Base-by-base conservation (phyloP, 495 filamentous ascomycete genomes). In the Penicillium canescens region DNA sequence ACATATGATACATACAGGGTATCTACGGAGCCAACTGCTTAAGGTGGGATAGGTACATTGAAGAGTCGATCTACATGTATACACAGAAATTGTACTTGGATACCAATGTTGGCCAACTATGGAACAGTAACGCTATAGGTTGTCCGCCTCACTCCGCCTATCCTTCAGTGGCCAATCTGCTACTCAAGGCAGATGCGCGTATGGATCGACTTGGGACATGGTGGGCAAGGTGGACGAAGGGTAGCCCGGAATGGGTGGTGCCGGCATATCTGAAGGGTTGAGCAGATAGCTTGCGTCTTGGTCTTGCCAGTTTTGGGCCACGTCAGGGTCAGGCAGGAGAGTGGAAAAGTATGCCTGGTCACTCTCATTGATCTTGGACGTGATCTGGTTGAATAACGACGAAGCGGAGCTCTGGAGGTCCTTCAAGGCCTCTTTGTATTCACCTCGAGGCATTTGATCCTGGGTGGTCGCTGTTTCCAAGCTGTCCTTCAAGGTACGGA, bases 311-410 rank as follows among this genome's bases (percentile, higher is more conserved):
- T 16, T 3, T 33, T 44, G 42, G 13, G 24, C 26, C 42, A 44
- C 42, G 34, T 44, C 26, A 44, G 42, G 16, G 24, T 4, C 3
- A 44, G 42, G 42, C 42, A 44, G 9, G 11, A 44, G 24, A 44
- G 42, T 44, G 42, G 42, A 44, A 44, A 44, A 44, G 42, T 44
- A 44, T 44, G 42, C 42, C 26, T 33, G 42, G 42, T 44, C 42
- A 5, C 42, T 31, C 16, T 44, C 26, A n/a, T 44, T 44, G 3
- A 44, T 44, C 42, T 31, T 44, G 23, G 6, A 0, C 26, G 42
- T 44, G 43, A 44, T 34, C 42, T 44, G 13, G n/a, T 12, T 9
- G 42, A 13, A 14, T 4, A 44, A 18, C 1, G 42, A 44, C 13
- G 42, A 44, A 44, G 42, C 42, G 42, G 42, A 5, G 42, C 6